A percentile compares a stretch with the other conserved stretches of the same genome.
phyloP scores from a whole-genome alignment of 169 alveolate species.

The Plasmodium cynomolgi region DNA sequence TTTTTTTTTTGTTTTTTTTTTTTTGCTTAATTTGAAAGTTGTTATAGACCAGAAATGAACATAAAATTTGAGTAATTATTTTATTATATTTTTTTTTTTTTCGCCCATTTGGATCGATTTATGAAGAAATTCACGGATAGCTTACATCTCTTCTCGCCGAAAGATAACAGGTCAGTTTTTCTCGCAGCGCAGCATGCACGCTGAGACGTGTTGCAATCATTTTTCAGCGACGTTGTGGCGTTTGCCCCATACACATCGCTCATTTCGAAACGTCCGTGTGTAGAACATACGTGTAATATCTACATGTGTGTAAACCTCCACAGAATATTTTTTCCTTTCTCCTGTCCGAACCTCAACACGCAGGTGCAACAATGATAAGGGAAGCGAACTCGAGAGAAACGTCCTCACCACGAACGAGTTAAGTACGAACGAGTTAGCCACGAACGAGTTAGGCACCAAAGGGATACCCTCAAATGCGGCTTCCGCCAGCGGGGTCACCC shows the following conservation, averaged over 20 bases:
- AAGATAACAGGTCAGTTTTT: slow-evolving; percentile 26
- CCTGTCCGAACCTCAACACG: background rate
- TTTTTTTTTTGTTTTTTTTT: background rate
- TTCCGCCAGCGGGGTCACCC: background rate
- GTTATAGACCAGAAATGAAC: slow-evolving; percentile 46
- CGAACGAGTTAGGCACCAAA: too few species aligned
- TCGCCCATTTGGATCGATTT: slow-evolving; percentile 15
- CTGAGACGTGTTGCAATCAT: background rate
- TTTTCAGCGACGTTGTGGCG: background rate
- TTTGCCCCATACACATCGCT: background rate
- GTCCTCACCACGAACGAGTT: background rate
- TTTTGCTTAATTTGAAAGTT: slow-evolving; percentile 17
- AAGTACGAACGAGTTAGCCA: background rate
- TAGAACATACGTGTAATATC: background rate
- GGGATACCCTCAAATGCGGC: background rate
- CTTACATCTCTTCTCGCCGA: slow-evolving; percentile 52
- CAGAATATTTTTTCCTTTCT: background rate
- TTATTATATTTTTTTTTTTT: slow-evolving; percentile 4
- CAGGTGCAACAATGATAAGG: slow-evolving; percentile 17
- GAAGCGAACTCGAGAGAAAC: background rate
- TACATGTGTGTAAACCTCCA: background rate
- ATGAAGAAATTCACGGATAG: slow-evolving; percentile 65
- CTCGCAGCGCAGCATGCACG: background rate
- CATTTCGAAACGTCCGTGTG: background rate
- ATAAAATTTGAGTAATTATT: slow-evolving; percentile 33